Conservation (phyloP, 768 basidiomycete genomes). For the Chlorophyllum brunneum region DNA sequence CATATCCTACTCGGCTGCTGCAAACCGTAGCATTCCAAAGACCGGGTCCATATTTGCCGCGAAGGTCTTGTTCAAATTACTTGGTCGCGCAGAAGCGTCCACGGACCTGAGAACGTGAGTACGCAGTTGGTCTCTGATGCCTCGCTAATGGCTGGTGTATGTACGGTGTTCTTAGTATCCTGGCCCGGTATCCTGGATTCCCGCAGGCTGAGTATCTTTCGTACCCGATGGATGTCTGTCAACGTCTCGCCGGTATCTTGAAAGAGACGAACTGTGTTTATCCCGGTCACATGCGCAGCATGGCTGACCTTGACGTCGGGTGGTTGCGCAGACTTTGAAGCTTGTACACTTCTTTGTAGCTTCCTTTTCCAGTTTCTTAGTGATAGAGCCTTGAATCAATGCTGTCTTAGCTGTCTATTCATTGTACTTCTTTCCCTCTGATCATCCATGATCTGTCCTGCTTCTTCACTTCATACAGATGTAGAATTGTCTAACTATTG, state of each 20-base stretch:
- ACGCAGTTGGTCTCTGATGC: neutral
- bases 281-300: slow-evolving; percentile 67
- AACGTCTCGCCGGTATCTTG: slow-evolving; percentile 62
- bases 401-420: too few species aligned
- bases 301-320: slow-evolving; percentile 81
- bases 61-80: slow-evolving; percentile 82
- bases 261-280: slow-evolving; percentile 77
- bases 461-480: too few species aligned
- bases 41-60: slow-evolving; percentile 63
- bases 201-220: slow-evolving; percentile 85
- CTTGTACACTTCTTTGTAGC: neutral
- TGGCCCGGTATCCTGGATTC: slow-evolving; percentile 75
- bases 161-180: slow-evolving; percentile 37
- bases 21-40: slow-evolving; percentile 55
- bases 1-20: slow-evolving; percentile 64
- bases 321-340: slow-evolving; percentile 45
- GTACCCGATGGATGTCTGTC: slow-evolving; percentile 79
- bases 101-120: slow-evolving; percentile 54
- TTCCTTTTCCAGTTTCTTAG: neutral
- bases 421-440: too few species aligned
- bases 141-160: neutral
- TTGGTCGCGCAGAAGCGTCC: slow-evolving; percentile 53
- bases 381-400: neutral
- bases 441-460: too few species aligned
- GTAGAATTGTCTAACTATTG: too few species aligned